Base-by-base conservation (phyloP, 495 filamentous ascomycete species). In the Podospora pseudoanserina region DNA sequence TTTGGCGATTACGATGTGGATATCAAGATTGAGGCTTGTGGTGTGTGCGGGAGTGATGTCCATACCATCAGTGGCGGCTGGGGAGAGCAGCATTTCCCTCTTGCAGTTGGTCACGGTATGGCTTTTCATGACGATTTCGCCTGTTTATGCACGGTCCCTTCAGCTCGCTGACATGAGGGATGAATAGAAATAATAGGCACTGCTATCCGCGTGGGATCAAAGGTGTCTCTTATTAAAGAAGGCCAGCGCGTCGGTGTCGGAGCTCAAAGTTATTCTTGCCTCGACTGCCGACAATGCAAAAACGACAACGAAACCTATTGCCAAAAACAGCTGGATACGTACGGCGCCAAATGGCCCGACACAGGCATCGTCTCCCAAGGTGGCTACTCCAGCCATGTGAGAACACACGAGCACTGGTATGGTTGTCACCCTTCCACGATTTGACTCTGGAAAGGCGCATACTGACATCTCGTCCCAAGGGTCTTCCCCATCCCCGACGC, bases 401-500 rank as follows among this genome's bases (percentile, higher is more conserved):
- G 85, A 60, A 83, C 83, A 11, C 85, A 87, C 60, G 83, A 87
- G 73, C 82, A 85, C 67, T 86, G 84, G 83, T 81, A 69, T 18
- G 76, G 71, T 4, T 13, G 5, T 18, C 19, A 6, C 18, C 62
- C 57, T 28, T 53, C 39, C 30, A 11, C 27, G 13, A n/a, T 2
- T 28, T 16, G 54, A 3, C 16, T 20, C 1, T 23, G 23, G 16
- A 56, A 18, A 6, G 54, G 3, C 55, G 58, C 13, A 57, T 61
- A 18, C 26, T 60, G 13, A 56, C 61, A 26, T 18, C 34, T 49
- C 39, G 9, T 49, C 9, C 9, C 16, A 44, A 83, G 80, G 79
- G 84, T 86, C 27, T 94, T 94, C 81, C 89, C 88, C 27, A 94
- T 97, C 68, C 93, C 94, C 19, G 89, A 91, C 19, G 84, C 81